Evolutionary conservation across 306 rosid species (phyloP).

Genomic region (Glycine tomentella): DNA sequence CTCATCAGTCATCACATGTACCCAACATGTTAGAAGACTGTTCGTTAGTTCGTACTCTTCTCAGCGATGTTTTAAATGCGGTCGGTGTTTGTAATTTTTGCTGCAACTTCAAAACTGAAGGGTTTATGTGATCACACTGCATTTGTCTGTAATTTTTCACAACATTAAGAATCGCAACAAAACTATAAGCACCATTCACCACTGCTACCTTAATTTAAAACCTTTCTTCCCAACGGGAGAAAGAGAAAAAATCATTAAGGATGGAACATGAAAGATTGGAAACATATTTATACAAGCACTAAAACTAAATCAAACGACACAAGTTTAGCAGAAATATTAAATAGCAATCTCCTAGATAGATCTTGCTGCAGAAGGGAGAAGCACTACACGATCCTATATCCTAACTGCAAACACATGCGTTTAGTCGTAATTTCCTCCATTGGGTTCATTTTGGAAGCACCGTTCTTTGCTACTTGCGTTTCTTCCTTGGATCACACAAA

Average conservation of each 20-base stretch:
- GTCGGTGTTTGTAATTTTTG: no score
- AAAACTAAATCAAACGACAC: not conserved
- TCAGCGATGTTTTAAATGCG: no score
- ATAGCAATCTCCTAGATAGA: not conserved
- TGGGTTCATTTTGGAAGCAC: not conserved
- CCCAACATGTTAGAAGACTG: no score
- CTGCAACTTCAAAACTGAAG: not conserved
- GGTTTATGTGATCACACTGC: not conserved
- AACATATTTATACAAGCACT: not conserved
- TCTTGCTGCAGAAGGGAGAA: not conserved
- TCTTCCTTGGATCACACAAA: not conserved
- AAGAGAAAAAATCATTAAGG: not conserved
- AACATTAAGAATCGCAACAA: not conserved
- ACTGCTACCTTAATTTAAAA: not conserved
- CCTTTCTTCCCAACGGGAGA: not conserved
- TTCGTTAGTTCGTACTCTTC: no score
- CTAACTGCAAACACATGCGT: not conserved
- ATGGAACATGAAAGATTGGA: not conserved
- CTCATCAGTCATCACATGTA: no score
- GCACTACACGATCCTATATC: not conserved
- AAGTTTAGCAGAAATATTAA: not conserved
- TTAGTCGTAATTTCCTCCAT: not conserved
- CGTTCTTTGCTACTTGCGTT: not conserved
- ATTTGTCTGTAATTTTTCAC: not conserved
- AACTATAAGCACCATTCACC: no score